Conservation (phyloP, 768 basidiomycete species). For the Phlebiopsis gigantea region DNA sequence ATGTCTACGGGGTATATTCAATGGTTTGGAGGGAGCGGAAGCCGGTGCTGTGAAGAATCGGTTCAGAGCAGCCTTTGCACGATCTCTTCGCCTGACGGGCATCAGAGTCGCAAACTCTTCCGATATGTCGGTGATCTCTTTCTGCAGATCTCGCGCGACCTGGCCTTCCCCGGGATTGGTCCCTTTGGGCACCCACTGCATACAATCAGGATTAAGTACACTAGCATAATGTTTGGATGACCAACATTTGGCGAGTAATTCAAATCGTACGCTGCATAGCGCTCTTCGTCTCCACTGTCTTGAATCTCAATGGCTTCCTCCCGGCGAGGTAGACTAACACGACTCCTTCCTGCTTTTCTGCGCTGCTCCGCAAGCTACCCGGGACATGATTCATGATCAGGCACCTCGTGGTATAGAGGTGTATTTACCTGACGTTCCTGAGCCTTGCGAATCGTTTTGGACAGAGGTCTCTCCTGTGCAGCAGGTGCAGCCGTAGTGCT, state of each 20-base stretch:
- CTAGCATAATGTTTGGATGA: neutral
- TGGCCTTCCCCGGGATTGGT: neutral
- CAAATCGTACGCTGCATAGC: neutral
- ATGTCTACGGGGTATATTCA: neutral
- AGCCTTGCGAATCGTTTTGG: neutral
- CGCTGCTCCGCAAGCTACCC: neutral
- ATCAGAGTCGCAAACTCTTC: neutral
- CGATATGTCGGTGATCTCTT: neutral
- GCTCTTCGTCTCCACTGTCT: slow-evolving; percentile 3
- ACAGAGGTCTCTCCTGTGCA: neutral
- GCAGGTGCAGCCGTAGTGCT: neutral
- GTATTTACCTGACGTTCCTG: neutral
- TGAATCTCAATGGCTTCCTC: neutral
- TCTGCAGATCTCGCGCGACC: neutral
- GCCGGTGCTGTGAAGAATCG: neutral
- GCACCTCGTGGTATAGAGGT: too few relatives aligned
- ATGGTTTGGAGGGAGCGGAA: neutral
- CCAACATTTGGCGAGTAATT: neutral
- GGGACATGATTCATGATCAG: too few relatives aligned
- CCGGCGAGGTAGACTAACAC: neutral
- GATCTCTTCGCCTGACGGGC: neutral
- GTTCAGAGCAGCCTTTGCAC: neutral
- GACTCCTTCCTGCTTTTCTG: neutral
- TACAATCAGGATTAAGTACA: neutral
- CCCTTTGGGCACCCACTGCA: neutral